A percentile compares a stretch with the other conserved stretches of the same genome.
phyloP scores from a whole-genome alignment of 192 early-diverging fungal species.

The Podila verticillata region DNA sequence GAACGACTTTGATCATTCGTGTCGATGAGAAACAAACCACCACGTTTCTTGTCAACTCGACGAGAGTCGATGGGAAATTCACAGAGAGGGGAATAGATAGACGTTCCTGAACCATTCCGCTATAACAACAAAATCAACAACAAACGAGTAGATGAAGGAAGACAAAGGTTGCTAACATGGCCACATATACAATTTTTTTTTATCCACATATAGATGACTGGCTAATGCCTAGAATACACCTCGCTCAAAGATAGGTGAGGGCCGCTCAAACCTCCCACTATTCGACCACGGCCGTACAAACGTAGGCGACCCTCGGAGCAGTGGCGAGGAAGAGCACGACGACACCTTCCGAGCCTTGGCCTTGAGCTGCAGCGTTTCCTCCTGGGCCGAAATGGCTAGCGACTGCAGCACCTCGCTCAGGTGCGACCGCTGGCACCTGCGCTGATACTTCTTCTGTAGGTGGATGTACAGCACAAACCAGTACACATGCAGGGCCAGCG shows the following conservation, averaged over 20 bases:
- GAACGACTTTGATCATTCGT: too few relatives aligned
- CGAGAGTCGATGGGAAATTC: too few relatives aligned
- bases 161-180: too few relatives aligned
- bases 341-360: neutral
- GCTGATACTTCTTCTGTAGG: conserved; percentile 17
- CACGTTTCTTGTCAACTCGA: too few relatives aligned
- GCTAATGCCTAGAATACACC: neutral
- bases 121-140: too few relatives aligned
- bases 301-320: neutral
- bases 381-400: conserved; percentile 2
- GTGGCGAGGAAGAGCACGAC: neutral
- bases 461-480: conserved; percentile 45
- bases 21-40: too few relatives aligned
- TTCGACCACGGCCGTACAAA: neutral
- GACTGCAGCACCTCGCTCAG: conserved; percentile 2
- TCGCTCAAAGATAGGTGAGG: neutral
- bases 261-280: neutral
- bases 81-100: too few relatives aligned
- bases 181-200: too few relatives aligned
- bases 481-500: conserved; percentile 31
- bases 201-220: neutral
- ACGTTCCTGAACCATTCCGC: too few relatives aligned
- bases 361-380: conserved; percentile 1
- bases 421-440: conserved; percentile 19
- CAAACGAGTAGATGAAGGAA: too few relatives aligned